Base-by-base conservation (phyloP, 2,329 filamentous ascomycete genomes). In the Aspergillus amoenus region DNA sequence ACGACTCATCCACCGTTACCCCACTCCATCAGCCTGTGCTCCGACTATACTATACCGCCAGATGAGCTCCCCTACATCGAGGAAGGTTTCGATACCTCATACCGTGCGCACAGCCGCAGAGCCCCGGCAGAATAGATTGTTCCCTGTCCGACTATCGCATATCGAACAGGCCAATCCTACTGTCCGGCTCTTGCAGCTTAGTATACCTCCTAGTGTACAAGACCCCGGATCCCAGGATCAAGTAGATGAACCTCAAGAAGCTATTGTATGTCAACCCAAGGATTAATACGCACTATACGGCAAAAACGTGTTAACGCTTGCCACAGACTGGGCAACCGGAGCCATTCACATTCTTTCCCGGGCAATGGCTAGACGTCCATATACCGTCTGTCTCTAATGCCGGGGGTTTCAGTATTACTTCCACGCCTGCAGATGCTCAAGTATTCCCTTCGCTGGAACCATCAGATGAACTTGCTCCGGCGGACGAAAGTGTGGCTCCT, bases 391-490 rank as follows among this genome's bases (percentile, higher is more conserved):
- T 90, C 44, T 67, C 81, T 43, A 86, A 88, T 70, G 87, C 90
- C 3, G 92, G 92, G 34, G 92, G 92, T 57, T 96, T 96, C 78
- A 96, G 91, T 42, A 89, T 96, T 62, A 93, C 91, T 6, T 94
- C 90, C 1, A 78, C 88, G 0, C 91, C 91, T 0, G 82, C 81
- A 42, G 76, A 80, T 54, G 81, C 84, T 3, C 59, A 72, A 70
- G 47, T 64, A 11, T 64, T 72, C n/a, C 68, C 68, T 11, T 63
- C 63, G 18, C 63, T 66, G 8, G 64, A 66, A 24, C 48, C 59
- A 46, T 50, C 64, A 1, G 41, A 57, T 39, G 61, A 64, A 18
- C 45, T 64, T 17, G 50, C 57, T 17, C 45, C 62, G 8, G 59
- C 52, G 9, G 68, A 70, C 15, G 61, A 65, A 18, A 54, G 61